These are phyloP conservation scores for Pichia kluyveri DNA, from an alignment of 805 yeast genomes.

Conservation along the genomic window DNA sequence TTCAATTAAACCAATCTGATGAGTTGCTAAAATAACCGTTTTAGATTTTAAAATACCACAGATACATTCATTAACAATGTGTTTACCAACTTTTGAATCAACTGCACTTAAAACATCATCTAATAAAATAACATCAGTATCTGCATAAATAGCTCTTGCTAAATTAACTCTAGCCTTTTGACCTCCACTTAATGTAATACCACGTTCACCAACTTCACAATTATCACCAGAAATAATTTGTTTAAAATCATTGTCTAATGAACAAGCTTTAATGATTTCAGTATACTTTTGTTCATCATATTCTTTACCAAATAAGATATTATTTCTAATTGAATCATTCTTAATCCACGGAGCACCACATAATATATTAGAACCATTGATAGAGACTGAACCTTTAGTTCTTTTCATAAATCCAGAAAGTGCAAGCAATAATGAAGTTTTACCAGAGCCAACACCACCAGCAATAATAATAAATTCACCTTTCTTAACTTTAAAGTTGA, in stretches of 20 bases:
- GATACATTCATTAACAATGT: conserved; percentile 51
- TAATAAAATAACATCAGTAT: conserved; percentile 47
- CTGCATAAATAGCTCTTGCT: conserved; percentile 61
- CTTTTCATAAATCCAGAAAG: conserved; percentile 64
- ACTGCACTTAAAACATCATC: conserved; percentile 68
- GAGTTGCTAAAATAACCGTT: conserved; percentile 77
- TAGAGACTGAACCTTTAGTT: conserved; percentile 39
- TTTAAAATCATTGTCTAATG: conserved; percentile 54
- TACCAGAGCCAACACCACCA: conserved; percentile 63
- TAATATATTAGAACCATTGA: conserved; percentile 44
- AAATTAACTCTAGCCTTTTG: conserved; percentile 71
- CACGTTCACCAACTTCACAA: conserved; percentile 80
- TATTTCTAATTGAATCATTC: conserved; percentile 68
- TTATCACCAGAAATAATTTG: conserved; percentile 64
- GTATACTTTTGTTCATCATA: conserved; percentile 44
- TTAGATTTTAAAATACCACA: conserved; percentile 44
- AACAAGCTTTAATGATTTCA: conserved; percentile 55
- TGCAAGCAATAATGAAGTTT: conserved; percentile 63
- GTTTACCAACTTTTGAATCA: conserved; percentile 60
- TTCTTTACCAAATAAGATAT: conserved; percentile 58
- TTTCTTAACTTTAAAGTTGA: conserved; percentile 44
- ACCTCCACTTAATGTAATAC: conserved; percentile 79
- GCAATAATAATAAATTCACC: conserved; percentile 72
- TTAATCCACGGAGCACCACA: conserved; percentile 80
- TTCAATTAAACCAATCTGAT: conserved; percentile 64